Percentiles rank a stretch among this genome's conserved stretches.
Conservation (phyloP, 2,329 filamentous ascomycete species). For the Didymella exigua region DNA sequence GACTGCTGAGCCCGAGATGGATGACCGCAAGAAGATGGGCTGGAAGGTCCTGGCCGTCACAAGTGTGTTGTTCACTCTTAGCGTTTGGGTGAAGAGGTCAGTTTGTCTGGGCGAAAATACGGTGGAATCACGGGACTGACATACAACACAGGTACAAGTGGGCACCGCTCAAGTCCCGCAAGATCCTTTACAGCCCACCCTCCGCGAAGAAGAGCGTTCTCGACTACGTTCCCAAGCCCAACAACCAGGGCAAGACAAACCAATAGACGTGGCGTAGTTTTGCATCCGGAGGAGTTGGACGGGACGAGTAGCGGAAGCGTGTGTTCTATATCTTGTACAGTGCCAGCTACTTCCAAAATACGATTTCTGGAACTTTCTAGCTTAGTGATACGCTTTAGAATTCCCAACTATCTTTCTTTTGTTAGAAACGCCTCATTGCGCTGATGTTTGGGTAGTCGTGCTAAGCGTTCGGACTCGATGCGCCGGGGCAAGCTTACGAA, state of each 20-base stretch:
- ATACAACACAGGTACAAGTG: slow-evolving; percentile 78
- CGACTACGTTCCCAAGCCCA: slow-evolving; percentile 40
- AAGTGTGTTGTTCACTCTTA: slow-evolving; percentile 79
- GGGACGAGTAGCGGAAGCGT: slow-evolving; percentile 34
- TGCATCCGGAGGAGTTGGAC: slow-evolving; percentile 28
- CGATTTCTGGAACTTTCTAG: slow-evolving; percentile 39
- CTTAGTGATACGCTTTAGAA: slow-evolving; percentile 33
- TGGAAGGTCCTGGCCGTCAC: slow-evolving; percentile 90
- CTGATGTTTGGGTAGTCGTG: slow-evolving; percentile 10
- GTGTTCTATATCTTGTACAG: slow-evolving; percentile 50
- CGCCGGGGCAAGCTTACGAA: too few relatives aligned
- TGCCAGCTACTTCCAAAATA: slow-evolving; percentile 47
- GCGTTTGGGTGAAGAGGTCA: slow-evolving; percentile 93
- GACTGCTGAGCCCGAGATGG: slow-evolving; percentile 98
- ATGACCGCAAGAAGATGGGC: slow-evolving; percentile 99
- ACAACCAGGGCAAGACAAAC: slow-evolving; percentile 42
- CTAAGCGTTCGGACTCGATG: not conserved
- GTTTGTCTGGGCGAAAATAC: slow-evolving; percentile 16
- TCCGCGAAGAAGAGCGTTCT: slow-evolving; percentile 39
- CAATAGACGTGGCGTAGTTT: slow-evolving; percentile 29
- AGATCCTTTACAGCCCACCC: slow-evolving; percentile 86
- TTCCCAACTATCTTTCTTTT: slow-evolving; percentile 19
- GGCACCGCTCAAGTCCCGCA: slow-evolving; percentile 92
- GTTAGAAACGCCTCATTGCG: slow-evolving; percentile 1
- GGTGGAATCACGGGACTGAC: slow-evolving; percentile 32